A percentile compares a stretch with the other conserved stretches of the same genome.
These are phyloP conservation scores for Candida andamanensis DNA, from an alignment of 805 yeast species.

Conservation along the genomic window DNA sequence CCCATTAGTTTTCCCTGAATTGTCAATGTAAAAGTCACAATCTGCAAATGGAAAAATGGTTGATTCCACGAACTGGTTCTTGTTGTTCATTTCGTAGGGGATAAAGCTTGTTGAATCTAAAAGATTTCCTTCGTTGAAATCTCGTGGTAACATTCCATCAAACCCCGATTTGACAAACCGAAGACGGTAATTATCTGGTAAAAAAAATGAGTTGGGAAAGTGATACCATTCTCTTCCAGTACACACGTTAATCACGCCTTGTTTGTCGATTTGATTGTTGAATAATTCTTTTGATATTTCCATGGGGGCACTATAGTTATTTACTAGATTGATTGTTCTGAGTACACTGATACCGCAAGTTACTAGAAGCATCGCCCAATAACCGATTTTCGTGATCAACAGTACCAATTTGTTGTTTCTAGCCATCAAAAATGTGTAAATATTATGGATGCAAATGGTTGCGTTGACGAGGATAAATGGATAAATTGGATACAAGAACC, in stretches of 20 bases:
- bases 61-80: conserved; percentile 58
- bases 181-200: conserved; percentile 59
- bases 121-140: conserved; percentile 49
- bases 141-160: conserved; percentile 85
- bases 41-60: conserved; percentile 44
- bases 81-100: conserved; percentile 71
- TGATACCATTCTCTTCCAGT: conserved; percentile 96
- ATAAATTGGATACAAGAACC: conserved; percentile 84
- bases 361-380: background rate
- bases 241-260: conserved; percentile 44
- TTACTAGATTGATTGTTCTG: conserved; percentile 55
- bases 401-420: background rate
- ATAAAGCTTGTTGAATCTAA: conserved; percentile 36
- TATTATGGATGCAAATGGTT: conserved; percentile 22
- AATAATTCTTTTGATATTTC: conserved; percentile 6
- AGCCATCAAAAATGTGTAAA: background rate
- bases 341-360: conserved; percentile 28
- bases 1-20: conserved; percentile 24
- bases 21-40: conserved; percentile 74
- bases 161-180: conserved; percentile 73
- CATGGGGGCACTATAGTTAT: conserved; percentile 73
- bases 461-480: conserved; percentile 63
- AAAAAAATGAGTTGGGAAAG: conserved; percentile 81
- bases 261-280: background rate
- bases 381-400: background rate